A percentile compares a stretch with the other conserved stretches of the same genome.
phyloP scores from a whole-genome alignment of 2,329 filamentous ascomycete genomes.

The Tolypocladium nubicola region DNA sequence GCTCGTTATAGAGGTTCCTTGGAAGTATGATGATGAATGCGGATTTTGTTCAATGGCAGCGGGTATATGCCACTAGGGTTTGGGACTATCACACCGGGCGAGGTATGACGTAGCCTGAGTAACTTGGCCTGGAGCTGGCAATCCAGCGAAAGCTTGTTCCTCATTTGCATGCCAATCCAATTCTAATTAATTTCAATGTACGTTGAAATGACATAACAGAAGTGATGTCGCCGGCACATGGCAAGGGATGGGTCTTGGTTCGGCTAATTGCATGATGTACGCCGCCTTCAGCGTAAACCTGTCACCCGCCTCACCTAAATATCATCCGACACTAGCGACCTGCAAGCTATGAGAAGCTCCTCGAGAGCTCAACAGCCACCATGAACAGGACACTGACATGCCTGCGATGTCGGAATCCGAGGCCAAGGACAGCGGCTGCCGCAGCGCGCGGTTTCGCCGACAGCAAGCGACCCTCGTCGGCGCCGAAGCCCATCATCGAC shows the following conservation, averaged over 20 bases:
- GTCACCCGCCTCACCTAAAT: neutral
- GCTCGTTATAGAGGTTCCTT: conserved; percentile 27
- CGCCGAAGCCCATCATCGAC: conserved; percentile 71
- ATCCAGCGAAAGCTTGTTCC: neutral
- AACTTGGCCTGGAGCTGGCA: neutral
- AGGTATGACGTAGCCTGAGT: neutral
- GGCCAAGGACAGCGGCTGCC: conserved; percentile 6
- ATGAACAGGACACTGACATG: conserved; percentile 20
- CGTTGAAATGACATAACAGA: neutral
- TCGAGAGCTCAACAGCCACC: conserved; percentile 9
- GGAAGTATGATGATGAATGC: neutral
- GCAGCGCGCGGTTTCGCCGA: conserved; percentile 13
- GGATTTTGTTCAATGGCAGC: neutral
- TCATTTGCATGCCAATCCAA: neutral
- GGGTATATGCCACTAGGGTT: neutral
- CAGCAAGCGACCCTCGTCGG: conserved; percentile 50
- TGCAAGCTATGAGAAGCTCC: conserved; percentile 12
- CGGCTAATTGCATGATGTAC: conserved; percentile 21
- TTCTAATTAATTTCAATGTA: neutral
- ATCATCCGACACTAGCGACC: neutral
- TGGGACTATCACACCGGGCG: neutral
- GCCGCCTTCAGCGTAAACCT: neutral
- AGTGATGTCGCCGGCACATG: neutral
- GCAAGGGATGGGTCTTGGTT: neutral
- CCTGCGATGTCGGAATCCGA: conserved; percentile 13